Base-by-base conservation (phyloP, 1,284 basidiomycete genomes). In the Ceratobasidium papillatum region DNA sequence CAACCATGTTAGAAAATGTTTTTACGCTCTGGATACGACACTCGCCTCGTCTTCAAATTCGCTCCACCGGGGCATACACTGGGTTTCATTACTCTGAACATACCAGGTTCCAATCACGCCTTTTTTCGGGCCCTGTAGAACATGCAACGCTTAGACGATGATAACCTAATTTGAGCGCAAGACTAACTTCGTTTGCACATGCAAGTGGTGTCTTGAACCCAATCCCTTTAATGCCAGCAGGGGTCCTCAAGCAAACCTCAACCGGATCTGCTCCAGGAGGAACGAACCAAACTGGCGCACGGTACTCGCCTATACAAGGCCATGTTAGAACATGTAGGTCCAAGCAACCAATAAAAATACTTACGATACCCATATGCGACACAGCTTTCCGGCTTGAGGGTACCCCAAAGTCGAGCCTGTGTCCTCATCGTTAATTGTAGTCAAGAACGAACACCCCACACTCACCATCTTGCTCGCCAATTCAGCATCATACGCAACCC, bases 311-410 rank as follows among this genome's bases (percentile, higher is more conserved):
- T 72, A 32, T 1, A 38, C 11, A 45, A 7, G 12, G 38, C 32
- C 25, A 1, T 8, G 25, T 51, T 61, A 8, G 36, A 51, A 11
- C 45, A 49, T 2, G 9, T n/a, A 9, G 25, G 17, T 27, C 38
- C 19, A 22, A 14, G 22, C 12, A 45, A 19, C 22, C 41, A 17
- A 32, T 25, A 36, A 32, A 64, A 14, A 19, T 19, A 72, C 69
- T 36, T 51, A 72, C 69, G 69, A 51, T 72, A 49, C 11, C 69
- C 69, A 51, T 72, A 72, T 14, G 56, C 69, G 32, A 72, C 58
- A 47, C 69, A 72, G 8, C 30, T 58, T n/a, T 62, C 56, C 19
- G 45, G 30, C 30, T 30, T 61, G 9, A 38, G 43, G 7, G 43
- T 30, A 14, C 58, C 45, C 69, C 69, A 72, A 4, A 61, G 17